Percentiles rank a stretch among this genome's conserved stretches.
Evolutionary conservation across 495 filamentous ascomycete species (phyloP).

Genomic region (Penicillium longicatenatum): DNA sequence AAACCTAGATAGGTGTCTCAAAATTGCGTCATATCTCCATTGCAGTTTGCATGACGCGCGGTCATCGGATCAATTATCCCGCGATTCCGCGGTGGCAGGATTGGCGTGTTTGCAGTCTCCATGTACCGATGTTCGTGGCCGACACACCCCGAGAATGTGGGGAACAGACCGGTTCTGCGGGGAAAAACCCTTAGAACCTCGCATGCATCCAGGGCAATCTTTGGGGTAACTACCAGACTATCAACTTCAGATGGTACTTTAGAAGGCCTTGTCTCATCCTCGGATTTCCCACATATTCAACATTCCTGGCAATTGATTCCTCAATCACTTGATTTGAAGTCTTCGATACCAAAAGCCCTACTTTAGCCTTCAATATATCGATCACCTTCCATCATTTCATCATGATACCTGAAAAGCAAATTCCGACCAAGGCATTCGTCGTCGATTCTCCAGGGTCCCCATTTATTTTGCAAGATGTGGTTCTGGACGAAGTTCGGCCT

Average conservation of each 20-base stretch:
- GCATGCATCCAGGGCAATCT: not conserved
- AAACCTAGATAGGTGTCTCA: not conserved
- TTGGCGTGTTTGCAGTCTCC: not conserved
- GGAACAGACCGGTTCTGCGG: not conserved
- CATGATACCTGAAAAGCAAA: not conserved
- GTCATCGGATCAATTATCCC: not conserved
- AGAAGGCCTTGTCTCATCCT: not conserved
- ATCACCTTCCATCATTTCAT: not conserved
- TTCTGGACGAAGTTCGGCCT: slow-evolving; percentile 30
- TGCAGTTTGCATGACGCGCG: not conserved
- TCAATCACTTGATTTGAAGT: not conserved
- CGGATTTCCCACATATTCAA: not conserved
- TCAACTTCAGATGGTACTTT: not conserved
- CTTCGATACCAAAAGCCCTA: not conserved
- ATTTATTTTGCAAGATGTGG: slow-evolving; percentile 25
- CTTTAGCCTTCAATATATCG: not conserved
- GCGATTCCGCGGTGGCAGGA: not conserved
- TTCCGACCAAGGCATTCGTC: not conserved
- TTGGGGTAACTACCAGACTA: not conserved
- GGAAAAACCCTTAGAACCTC: not conserved
- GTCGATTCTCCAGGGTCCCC: not conserved
- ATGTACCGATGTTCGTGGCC: not conserved
- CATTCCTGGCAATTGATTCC: not conserved
- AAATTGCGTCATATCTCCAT: not conserved
- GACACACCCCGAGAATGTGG: not conserved